Evolutionary conservation across 352 stramenopile species (phyloP), one percentile per base, ranked within the genome.

Genomic region (Elongisporangium prolatum): DNA sequence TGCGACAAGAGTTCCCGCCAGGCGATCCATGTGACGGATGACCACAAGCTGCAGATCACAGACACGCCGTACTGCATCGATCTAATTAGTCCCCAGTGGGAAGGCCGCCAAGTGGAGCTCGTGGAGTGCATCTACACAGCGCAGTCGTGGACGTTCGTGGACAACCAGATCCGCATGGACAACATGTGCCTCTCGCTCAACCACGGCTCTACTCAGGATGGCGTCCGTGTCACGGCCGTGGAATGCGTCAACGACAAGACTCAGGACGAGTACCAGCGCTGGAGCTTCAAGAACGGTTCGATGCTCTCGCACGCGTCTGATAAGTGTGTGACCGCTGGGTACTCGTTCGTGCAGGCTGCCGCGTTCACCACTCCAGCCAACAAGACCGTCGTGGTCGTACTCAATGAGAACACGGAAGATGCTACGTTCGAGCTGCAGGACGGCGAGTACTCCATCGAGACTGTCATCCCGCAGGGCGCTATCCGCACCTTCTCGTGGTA

Each of bases 371-470:
- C 83, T 10, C 86, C 86, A 1, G 62, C 81, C 22, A 71, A 90
- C 62, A 78, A 76, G 53, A 91, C 80, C 54, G 82, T 95, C 34
- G 69, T 89, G 53, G 84, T 95, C 13, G 80, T 93, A 28, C 67
- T 95, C 59, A 95, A 95, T 60, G 83, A 93, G 54, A 93, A 95
- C 71, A 88, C 81, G 21, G 83, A 91, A 56, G 71, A 80, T 18
- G 80, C 76, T 0, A 54, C 74, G 28, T 91, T 95, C 25, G 72
- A 85, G 54, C 56, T 95, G 38, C 68, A 80, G 21, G 70, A 77
- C 51, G 74, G 67, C 16, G 77, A 65, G 24, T 51, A 64, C 20
- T 64, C 66, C n/a, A 53, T 91, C 25, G 60, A 78, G 28, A 86
- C 79, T 22, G 78, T 68, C 8, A 64, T 94, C 21, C 80, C 80